Percentiles rank a stretch among this genome's conserved stretches.
These are phyloP conservation scores for Microbotryum silenes-acaulis DNA, from an alignment of 1,284 basidiomycete genomes.

Conservation along the genomic window DNA sequence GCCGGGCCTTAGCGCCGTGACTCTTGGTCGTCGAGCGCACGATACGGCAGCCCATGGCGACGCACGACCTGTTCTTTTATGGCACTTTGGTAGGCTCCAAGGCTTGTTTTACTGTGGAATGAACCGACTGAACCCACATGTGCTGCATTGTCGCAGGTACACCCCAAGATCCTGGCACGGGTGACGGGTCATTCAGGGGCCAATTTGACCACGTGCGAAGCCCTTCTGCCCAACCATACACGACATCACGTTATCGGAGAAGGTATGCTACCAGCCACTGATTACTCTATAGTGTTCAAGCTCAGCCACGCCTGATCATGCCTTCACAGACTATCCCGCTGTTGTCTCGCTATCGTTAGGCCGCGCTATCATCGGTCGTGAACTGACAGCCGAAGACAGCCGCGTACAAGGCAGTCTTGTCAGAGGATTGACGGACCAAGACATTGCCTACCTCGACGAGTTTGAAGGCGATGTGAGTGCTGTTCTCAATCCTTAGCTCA, in stretches of 20 bases:
- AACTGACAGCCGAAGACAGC: constrained; percentile 48
- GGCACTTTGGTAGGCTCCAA: constrained; percentile 53
- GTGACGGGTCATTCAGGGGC: constrained; percentile 56
- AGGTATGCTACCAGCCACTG: constrained; percentile 4
- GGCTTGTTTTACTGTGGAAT: background rate
- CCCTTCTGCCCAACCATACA: constrained; percentile 60
- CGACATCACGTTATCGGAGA: constrained; percentile 55
- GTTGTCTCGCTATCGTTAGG: constrained; percentile 54
- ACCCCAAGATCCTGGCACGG: constrained; percentile 57
- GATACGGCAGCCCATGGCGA: background rate
- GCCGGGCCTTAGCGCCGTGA: too few relatives aligned
- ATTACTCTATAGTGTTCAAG: background rate
- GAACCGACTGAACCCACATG: background rate
- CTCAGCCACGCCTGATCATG: too few relatives aligned
- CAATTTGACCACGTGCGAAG: constrained; percentile 54
- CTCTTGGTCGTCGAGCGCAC: too few relatives aligned
- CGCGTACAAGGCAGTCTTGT: constrained; percentile 65
- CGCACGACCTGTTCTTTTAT: constrained; percentile 66
- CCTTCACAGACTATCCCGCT: constrained; percentile 63
- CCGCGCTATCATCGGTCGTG: constrained; percentile 34
- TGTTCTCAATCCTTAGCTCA: too few relatives aligned
- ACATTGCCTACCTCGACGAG: constrained; percentile 56
- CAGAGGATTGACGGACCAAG: constrained; percentile 52
- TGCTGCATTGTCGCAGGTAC: constrained; percentile 41
- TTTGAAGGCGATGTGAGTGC: constrained; percentile 69